Evolutionary conservation across 2,329 filamentous ascomycete species (phyloP).

Genomic region (Xylaria hypoxylon): DNA sequence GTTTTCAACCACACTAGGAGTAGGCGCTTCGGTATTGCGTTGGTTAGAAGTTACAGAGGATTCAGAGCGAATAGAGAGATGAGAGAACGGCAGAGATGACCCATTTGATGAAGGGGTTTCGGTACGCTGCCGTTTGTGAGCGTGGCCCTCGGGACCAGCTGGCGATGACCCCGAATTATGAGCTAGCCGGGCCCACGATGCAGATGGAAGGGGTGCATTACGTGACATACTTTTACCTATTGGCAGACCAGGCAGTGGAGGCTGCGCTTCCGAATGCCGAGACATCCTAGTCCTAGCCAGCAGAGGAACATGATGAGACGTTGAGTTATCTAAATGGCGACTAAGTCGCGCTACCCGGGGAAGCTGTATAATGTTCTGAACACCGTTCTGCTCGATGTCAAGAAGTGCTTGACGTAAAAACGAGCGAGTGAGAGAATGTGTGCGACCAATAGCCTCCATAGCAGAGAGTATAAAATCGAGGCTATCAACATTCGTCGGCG

Average conservation of each 20-base stretch:
- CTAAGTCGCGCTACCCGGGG: conserved; percentile 53
- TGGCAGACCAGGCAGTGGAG: conserved; percentile 58
- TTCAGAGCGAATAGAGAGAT: conserved; percentile 29
- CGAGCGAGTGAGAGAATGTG: conserved; percentile 80
- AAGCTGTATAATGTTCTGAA: conserved; percentile 54
- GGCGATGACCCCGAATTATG: conserved; percentile 1
- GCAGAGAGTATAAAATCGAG: conserved; percentile 82
- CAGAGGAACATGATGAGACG: conserved; percentile 59
- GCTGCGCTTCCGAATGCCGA: conserved; percentile 54
- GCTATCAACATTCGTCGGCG: conserved; percentile 58
- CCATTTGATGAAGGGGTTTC: conserved; percentile 16
- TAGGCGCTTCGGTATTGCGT: not conserved
- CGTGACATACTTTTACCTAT: conserved; percentile 42
- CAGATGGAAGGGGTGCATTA: not conserved
- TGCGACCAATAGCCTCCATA: conserved; percentile 80
- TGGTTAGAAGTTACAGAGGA: not conserved
- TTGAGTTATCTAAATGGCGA: conserved; percentile 45
- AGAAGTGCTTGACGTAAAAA: conserved; percentile 87
- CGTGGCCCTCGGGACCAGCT: conserved; percentile 12
- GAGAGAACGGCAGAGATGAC: not conserved
- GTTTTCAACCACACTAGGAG: not conserved
- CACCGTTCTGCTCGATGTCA: conserved; percentile 74
- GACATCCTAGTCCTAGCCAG: conserved; percentile 60
- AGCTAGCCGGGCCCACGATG: conserved; percentile 1
- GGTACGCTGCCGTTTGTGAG: conserved; percentile 34